A percentile compares a stretch with the other conserved stretches of the same genome.
Conservation (phyloP, 176 grass and related monocot species). For the Rhipidocladum racemiflorum region DNA sequence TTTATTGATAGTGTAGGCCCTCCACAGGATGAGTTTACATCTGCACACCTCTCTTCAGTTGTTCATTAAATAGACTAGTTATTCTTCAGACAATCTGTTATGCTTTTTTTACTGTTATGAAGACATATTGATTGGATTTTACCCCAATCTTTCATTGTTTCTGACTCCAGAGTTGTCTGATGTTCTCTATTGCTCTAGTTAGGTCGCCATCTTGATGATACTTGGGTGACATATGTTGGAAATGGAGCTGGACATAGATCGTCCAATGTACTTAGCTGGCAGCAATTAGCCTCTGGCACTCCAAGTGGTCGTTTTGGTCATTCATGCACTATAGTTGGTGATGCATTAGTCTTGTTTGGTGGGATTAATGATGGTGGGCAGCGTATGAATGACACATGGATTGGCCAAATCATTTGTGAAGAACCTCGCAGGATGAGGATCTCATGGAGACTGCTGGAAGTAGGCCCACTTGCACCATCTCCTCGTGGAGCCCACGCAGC, state of each 20-base stretch:
- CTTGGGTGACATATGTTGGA: slow-evolving; percentile 85
- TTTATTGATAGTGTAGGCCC: slow-evolving; percentile 4
- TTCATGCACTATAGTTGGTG: slow-evolving; percentile 56
- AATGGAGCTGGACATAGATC: slow-evolving; percentile 59
- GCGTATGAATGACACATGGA: slow-evolving; percentile 84
- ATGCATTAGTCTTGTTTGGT: slow-evolving; percentile 75
- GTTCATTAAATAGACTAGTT: neutral
- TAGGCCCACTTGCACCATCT: slow-evolving; percentile 54
- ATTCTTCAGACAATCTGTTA: slow-evolving; percentile 14
- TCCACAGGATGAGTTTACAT: slow-evolving; percentile 17
- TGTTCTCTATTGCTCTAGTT: slow-evolving; percentile 51
- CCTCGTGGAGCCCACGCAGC: slow-evolving; percentile 87
- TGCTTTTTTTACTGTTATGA: slow-evolving; percentile 13
- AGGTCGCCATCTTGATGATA: slow-evolving; percentile 97
- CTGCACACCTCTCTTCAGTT: neutral
- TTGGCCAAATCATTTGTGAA: slow-evolving; percentile 61
- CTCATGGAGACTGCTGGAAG: slow-evolving; percentile 70
- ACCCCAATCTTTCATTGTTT: neutral
- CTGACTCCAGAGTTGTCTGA: slow-evolving; percentile 23
- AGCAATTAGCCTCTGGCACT: slow-evolving; percentile 68
- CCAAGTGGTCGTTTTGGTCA: slow-evolving; percentile 93
- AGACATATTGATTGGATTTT: neutral
- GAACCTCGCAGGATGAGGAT: slow-evolving; percentile 49
- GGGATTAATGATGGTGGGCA: slow-evolving; percentile 81
- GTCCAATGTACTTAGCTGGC: slow-evolving; percentile 53